Base-by-base conservation (phyloP, 2,329 filamentous ascomycete species). In the Hortaea werneckii region DNA sequence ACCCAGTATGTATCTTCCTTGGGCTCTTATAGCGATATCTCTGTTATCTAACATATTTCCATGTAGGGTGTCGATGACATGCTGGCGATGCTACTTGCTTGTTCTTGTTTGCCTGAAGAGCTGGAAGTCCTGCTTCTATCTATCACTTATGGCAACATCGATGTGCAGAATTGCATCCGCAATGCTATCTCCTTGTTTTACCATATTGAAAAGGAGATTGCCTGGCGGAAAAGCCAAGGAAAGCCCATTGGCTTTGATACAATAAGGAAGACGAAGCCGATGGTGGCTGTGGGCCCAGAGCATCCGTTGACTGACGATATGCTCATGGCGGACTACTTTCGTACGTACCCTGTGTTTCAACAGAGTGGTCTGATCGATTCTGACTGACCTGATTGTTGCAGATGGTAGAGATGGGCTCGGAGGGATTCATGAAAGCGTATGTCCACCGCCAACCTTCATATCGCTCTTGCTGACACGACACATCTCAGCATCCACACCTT, bases 121-220 rank as follows among this genome's bases (percentile, higher is more conserved):
- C 73, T 96, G 20, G 87, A 96, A 64, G 73, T 96, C 32, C 67
- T 85, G 40, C 76, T 96, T 65, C 75, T 98, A 46, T 94, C 88
- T 1, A 76, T 95, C 49, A 95, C 89, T 1, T 95, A 92, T 65
- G 92, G 92, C 46, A 98, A 98, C 62, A 86, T 96, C 20, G 81
- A 89, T 55, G 79, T 95, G 11, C 76, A 88, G 51, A 89, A 80
- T 65, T 95, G 88, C 58, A 74, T 95, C 42, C 81, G 84, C 42
- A 98, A 98, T 67, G 82, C 85, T 11, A 82, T 96, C 35, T 85
- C 87, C 26, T 73, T 96, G 50, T 96, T 98, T 70, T 83, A 95
- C 59, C 83, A 94, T 48, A 77, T 98, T 44, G 87, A 94, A 54
- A 86, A 87, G 62, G 92, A 98, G 68, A 74, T 87, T 55, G 75